Evolutionary conservation across 495 filamentous ascomycete species (phyloP).

Genomic region (Collariella sp.): DNA sequence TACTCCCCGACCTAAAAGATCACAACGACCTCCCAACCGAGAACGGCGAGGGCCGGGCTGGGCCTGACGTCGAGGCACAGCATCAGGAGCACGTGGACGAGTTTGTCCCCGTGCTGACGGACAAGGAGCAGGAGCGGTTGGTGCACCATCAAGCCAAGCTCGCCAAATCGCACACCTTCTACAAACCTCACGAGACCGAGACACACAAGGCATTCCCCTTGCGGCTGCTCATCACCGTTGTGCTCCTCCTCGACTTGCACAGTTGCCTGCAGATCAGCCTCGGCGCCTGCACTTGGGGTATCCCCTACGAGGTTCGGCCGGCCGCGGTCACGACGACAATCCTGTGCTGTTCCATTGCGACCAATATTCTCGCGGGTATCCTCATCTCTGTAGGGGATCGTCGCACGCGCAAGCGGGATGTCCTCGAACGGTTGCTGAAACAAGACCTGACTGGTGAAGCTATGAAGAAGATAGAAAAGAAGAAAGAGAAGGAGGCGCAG

Average conservation of each 20-base stretch:
- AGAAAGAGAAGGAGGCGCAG: conserved; percentile 34
- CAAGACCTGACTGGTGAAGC: conserved; percentile 66
- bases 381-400: conserved; percentile 65
- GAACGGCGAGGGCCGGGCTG: background rate
- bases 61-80: conserved; percentile 21
- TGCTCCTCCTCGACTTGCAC: conserved; percentile 67
- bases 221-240: conserved; percentile 58
- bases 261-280: conserved; percentile 66
- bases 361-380: conserved; percentile 62
- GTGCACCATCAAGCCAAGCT: conserved; percentile 68
- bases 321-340: conserved; percentile 69
- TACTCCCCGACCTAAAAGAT: conserved; percentile 54
- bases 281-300: conserved; percentile 65
- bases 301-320: conserved; percentile 52
- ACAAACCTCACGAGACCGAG: conserved; percentile 73
- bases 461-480: conserved; percentile 61
- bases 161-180: conserved; percentile 69
- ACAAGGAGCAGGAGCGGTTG: conserved; percentile 52
- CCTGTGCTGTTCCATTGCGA: conserved; percentile 63
- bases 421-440: conserved; percentile 61
- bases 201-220: conserved; percentile 74
- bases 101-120: conserved; percentile 48
- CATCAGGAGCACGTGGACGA: conserved; percentile 34
- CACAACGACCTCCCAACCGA: conserved; percentile 58
- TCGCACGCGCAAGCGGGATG: conserved; percentile 70